phyloP scores from a whole-genome alignment of 345 rosid species.

The Viola odorata region DNA sequence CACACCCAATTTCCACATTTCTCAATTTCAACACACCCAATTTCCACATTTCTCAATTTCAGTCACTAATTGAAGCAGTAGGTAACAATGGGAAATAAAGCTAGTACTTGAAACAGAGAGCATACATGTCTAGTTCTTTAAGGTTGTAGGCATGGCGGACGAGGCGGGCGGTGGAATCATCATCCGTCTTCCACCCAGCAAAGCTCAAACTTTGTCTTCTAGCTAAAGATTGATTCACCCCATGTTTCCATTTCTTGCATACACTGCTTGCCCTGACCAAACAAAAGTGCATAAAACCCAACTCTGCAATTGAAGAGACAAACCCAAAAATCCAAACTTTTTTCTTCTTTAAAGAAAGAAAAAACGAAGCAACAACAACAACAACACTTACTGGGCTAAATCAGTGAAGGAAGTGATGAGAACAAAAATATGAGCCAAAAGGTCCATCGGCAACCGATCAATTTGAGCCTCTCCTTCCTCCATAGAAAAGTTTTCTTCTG shows the following conservation, averaged over 20 bases:
- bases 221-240: slow-evolving; percentile 70
- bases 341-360: too few relatives aligned
- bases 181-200: slow-evolving; percentile 82
- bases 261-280: slow-evolving; percentile 63
- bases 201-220: slow-evolving; percentile 64
- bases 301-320: background rate
- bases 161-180: slow-evolving; percentile 68
- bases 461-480: slow-evolving; percentile 52
- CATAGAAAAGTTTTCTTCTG: slow-evolving; percentile 10
- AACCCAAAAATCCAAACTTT: background rate
- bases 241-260: slow-evolving; percentile 83
- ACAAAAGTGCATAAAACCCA: background rate
- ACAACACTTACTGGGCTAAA: slow-evolving; percentile 60
- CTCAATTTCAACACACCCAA: background rate
- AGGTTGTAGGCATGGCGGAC: slow-evolving; percentile 64
- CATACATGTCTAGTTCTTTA: slow-evolving; percentile 85
- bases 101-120: background rate
- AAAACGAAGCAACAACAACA: background rate
- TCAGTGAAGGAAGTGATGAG: slow-evolving; percentile 67
- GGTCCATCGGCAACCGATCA: slow-evolving; percentile 68
- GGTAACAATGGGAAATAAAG: background rate
- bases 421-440: slow-evolving; percentile 63
- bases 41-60: background rate
- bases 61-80: background rate
- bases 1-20: too few relatives aligned